Base-by-base conservation (phyloP, 352 stramenopile species). In the Globisporangium emineosum region DNA sequence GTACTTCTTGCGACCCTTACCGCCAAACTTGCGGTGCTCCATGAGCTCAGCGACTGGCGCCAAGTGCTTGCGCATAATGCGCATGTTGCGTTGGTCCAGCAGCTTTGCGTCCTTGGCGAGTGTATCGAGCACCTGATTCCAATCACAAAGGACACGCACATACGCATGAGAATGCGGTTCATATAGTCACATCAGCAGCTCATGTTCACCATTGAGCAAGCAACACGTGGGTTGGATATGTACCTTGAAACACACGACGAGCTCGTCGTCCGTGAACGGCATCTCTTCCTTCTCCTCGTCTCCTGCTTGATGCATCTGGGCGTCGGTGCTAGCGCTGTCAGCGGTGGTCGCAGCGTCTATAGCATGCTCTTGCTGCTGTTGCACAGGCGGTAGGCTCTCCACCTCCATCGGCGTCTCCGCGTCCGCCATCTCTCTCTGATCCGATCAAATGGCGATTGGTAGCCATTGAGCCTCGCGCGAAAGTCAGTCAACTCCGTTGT, bases 1-100 rank as follows among this genome's bases (percentile, higher is more conserved):
- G 70, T 94, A 96, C 64, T 96, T 93, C 63, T 96, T 96, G 49
- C 87, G 85, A 3, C 83, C 83, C 53, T 88, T 75, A 9, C 87
- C 87, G 25, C 85, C 84, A 63, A 91, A 96, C 69, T 96, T 96
- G 64, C 87, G 87, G 51, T 67, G 78, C 70, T 96, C 87, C 76
- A 96, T 79, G 64, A 78, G 86, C 35, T 93, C 87, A 5, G 80
- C 73, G 29, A 96, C 71, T 4, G 87, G 87, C 47, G 84, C 87
- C 56, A 96, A 67, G 62, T 83, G 77, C 73, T 96, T 96, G 52
- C 87, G 87, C 54, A 94, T 72, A 25, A 76, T 60, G 54, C 87
- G 87, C 76, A 96, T 85, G 57, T 85, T 86, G 64, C 77, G 75
- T 64, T 88, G 82, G 53, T 93, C 82, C 50, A 96, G 58, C 10